Percentiles rank a stretch among this genome's conserved stretches.
These are phyloP conservation scores for Penicillium sp. DNA, from an alignment of 2,329 filamentous ascomycete genomes.

Conservation along the genomic window DNA sequence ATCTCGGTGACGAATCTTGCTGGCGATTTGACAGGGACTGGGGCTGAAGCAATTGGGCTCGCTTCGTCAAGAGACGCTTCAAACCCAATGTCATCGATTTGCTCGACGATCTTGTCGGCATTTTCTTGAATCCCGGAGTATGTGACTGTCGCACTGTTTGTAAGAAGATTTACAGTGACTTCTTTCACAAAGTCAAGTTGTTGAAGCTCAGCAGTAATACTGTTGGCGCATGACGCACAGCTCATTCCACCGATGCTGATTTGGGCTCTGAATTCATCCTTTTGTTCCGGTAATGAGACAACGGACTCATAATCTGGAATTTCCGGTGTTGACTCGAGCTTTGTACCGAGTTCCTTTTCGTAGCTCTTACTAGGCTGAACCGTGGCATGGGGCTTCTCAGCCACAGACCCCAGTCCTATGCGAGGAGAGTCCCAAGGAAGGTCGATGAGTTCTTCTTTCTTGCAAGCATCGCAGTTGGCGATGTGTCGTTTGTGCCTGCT, in stretches of 20 bases:
- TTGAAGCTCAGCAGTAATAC: constrained; percentile 62
- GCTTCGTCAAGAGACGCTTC: constrained; percentile 47
- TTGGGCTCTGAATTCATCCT: constrained; percentile 29
- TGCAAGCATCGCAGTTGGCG: constrained; percentile 55
- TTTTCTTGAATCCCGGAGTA: constrained; percentile 54
- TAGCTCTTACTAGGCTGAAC: not conserved
- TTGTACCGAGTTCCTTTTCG: not conserved
- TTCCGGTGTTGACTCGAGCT: not conserved
- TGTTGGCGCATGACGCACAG: constrained; percentile 68
- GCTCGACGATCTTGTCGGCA: constrained; percentile 49
- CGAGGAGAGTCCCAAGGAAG: constrained; percentile 15
- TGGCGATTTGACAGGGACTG: constrained; percentile 7
- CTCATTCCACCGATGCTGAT: constrained; percentile 70
- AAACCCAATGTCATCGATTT: constrained; percentile 54
- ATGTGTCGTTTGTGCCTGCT: constrained; percentile 43
- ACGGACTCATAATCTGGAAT: not conserved
- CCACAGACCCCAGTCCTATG: constrained; percentile 13
- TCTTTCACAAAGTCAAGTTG: constrained; percentile 61
- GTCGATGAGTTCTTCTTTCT: constrained; percentile 38
- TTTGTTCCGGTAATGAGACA: constrained; percentile 1
- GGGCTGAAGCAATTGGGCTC: constrained; percentile 7
- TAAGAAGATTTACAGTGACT: constrained; percentile 65
- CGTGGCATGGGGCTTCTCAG: constrained; percentile 11
- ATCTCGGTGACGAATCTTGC: constrained; percentile 46
- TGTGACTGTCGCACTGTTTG: constrained; percentile 66